Base-by-base conservation (phyloP, 768 basidiomycete genomes). In the Pisolithus microcarpus region DNA sequence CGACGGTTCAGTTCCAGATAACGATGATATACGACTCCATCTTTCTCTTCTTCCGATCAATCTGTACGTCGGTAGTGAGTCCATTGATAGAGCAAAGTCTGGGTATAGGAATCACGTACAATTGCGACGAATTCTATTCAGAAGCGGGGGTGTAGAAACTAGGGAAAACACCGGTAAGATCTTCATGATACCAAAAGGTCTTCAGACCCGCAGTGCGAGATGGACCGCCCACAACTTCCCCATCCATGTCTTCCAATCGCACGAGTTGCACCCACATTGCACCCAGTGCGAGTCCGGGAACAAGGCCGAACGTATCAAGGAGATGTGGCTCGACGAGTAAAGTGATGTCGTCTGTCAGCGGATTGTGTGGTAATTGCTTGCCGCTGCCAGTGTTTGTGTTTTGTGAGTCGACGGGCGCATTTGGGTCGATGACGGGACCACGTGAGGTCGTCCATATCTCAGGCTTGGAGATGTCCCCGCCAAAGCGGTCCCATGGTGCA, bases 251-350 rank as follows among this genome's bases (percentile, higher is more conserved):
- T 44, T 57, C 61, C 50, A 64, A 62, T 28, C 79, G 74, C 26
- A 67, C 79, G 11, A 87, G 71, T 66, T 90, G 85, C 19, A 87
- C 78, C 78, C 81, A 89, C 43, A 80, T 77, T 18, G 78, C 84
- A 4, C 75, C 76, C 13, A 88, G 56, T 0, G 81, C 82, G 70
- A 87, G 75, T 5, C 84, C 82, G 5, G 72, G 66, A 5, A 55
- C 63, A 0, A 61, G 58, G 2, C 61, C 57, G 36, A 85, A 58
- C 36, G 66, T 64, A 1, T 75, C 69, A 7, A 77, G 61, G 0
- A 72, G 57, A 7, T 65, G 65, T 6, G 76, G 73, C 37, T 77
- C 72, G 11, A 87, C 67, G 19, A 85, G 71, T 9, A 87, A 69
- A 15, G 72, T 75, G 60, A 90, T 84, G 34, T 71, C 74, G 52